These are phyloP conservation scores for Dalbergia cochinchinensis DNA, from an alignment of 306 rosid species.

Conservation along the genomic window DNA sequence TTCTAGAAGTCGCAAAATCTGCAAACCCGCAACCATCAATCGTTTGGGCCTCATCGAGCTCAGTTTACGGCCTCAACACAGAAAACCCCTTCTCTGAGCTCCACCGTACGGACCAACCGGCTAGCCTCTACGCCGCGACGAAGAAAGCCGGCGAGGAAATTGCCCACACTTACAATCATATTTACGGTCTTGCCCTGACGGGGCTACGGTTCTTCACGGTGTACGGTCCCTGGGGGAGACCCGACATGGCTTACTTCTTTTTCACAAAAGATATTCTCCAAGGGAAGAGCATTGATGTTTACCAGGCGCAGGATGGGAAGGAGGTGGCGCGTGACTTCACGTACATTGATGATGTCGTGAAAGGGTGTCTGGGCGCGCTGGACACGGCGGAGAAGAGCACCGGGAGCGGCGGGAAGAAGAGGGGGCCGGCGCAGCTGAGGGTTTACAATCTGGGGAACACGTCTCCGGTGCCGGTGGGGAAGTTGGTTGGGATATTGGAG, in stretches of 20 bases:
- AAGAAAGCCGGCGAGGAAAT: constrained; percentile 94
- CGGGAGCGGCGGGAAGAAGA: constrained; percentile 85
- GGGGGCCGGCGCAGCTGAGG: constrained; percentile 70
- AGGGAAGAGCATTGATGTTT: constrained; percentile 71
- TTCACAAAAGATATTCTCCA: constrained; percentile 85
- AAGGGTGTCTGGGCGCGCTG: constrained; percentile 75
- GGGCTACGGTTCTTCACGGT: constrained; percentile 91
- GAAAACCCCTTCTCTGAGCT: constrained; percentile 79
- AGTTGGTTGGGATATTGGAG: constrained; percentile 70
- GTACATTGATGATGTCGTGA: constrained; percentile 83
- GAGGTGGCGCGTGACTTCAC: constrained; percentile 99
- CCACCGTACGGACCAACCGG: constrained; percentile 84
- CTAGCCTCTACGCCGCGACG: constrained; percentile 91
- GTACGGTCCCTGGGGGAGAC: constrained; percentile 91
- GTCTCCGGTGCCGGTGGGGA: constrained; percentile 90
- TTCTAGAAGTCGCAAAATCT: constrained; percentile 70
- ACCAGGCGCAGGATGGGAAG: constrained; percentile 70
- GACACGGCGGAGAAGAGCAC: constrained; percentile 87
- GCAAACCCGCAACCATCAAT: constrained; percentile 88
- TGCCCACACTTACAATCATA: constrained; percentile 89
- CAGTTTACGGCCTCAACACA: constrained; percentile 85
- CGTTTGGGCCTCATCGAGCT: constrained; percentile 91
- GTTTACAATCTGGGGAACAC: constrained; percentile 86
- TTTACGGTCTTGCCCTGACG: constrained; percentile 82
- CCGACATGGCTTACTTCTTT: constrained; percentile 96